Conservation (phyloP, 2,329 filamentous ascomycete genomes). For the Aureobasidium mangrovei region DNA sequence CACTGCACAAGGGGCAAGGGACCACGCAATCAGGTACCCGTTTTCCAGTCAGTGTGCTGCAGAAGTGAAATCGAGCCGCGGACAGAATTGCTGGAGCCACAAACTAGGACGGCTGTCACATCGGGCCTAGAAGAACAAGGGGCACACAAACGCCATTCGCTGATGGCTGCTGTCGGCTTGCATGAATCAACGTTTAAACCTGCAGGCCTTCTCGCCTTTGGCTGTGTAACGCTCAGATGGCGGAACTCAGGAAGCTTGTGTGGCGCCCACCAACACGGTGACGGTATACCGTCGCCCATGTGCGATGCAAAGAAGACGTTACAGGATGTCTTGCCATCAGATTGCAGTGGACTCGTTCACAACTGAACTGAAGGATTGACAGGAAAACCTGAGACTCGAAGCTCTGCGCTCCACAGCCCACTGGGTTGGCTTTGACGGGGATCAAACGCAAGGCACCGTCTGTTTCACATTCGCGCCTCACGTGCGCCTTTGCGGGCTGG, state of each 20-base stretch:
- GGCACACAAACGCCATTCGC: conserved; percentile 7
- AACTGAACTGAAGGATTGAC: not conserved
- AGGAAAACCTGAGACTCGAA: not conserved
- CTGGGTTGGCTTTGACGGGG: not conserved
- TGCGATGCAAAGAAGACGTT: not conserved
- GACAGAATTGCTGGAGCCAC: not conserved
- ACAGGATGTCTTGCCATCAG: not conserved
- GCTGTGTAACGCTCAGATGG: conserved; percentile 3
- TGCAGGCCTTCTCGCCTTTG: too few species aligned
- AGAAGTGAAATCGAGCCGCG: conserved; percentile 4
- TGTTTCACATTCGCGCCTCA: conserved; percentile 3
- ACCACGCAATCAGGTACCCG: conserved; percentile 12
- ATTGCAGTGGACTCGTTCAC: not conserved
- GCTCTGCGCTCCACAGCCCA: not conserved
- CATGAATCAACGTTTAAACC: not conserved
- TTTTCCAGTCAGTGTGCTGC: not conserved
- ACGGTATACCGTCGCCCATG: not conserved
- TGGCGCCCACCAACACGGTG: not conserved
- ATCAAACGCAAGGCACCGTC: not conserved
- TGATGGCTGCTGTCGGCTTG: not conserved
- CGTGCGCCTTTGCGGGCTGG: not conserved
- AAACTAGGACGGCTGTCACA: conserved; percentile 7
- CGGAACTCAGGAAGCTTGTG: conserved; percentile 2
- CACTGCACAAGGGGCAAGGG: not conserved
- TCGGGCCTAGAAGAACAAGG: conserved; percentile 9